Percentiles rank a stretch among this genome's conserved stretches.
Evolutionary conservation across 441 rosid genomes (phyloP).

Genomic region (Erysimum cheiri): DNA sequence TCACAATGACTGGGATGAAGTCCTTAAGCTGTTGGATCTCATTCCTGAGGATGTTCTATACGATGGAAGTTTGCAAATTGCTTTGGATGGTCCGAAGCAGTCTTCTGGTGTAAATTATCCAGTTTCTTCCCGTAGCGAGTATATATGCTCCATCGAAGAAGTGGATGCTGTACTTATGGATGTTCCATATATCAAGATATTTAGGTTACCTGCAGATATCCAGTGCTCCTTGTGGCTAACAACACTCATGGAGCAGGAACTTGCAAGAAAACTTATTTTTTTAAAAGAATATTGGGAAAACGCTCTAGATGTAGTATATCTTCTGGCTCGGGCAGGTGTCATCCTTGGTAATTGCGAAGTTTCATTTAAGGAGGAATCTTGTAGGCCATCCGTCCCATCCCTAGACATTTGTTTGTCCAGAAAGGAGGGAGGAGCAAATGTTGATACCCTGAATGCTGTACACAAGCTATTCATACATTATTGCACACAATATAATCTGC

Average conservation of each 20-base stretch:
- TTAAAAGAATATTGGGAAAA: conserved; percentile 92
- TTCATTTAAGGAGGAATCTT: conserved; percentile 54
- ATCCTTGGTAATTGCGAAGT: conserved; percentile 55
- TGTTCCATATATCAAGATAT: conserved; percentile 81
- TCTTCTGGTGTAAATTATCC: conserved; percentile 53
- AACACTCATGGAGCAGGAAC: conserved; percentile 84
- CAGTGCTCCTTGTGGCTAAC: conserved; percentile 79
- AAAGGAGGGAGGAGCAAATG: conserved; percentile 49
- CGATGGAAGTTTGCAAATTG: conserved; percentile 81
- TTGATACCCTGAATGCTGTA: conserved; percentile 61
- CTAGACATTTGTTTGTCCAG: conserved; percentile 56
- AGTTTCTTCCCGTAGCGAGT: conserved; percentile 51
- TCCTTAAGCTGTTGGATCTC: conserved; percentile 76
- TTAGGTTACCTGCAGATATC: conserved; percentile 62
- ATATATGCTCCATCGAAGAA: conserved; percentile 78
- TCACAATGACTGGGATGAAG: conserved; percentile 97
- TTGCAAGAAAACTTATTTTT: conserved; percentile 82
- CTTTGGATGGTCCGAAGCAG: conserved; percentile 68
- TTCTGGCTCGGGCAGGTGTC: conserved; percentile 88
- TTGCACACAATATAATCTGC: conserved; percentile 77
- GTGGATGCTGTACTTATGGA: conserved; percentile 84
- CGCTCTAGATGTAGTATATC: conserved; percentile 71
- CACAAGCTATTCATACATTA: conserved; percentile 74
- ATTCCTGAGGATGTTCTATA: conserved; percentile 74
- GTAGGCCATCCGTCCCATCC: conserved; percentile 51